phyloP scores from a whole-genome alignment of 129 eudicot species.

The Centella asiatica region DNA sequence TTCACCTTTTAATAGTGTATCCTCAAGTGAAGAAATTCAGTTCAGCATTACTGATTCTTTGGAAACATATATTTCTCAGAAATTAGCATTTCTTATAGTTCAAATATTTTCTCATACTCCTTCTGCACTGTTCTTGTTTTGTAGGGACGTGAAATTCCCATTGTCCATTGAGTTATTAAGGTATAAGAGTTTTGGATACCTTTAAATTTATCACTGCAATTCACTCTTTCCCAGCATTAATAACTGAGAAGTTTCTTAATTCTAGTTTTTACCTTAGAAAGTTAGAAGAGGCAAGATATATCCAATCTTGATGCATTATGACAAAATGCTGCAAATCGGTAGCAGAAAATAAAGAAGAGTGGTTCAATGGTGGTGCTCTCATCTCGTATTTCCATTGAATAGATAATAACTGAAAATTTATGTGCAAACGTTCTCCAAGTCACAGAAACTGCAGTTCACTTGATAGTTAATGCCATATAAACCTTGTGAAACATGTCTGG shows the following conservation, averaged over 20 bases:
- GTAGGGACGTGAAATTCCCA: constrained; percentile 88
- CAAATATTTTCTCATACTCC: background rate
- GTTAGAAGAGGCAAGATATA: too few species aligned
- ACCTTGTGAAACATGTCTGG: too few species aligned
- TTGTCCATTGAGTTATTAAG: constrained; percentile 89
- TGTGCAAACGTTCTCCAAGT: too few species aligned
- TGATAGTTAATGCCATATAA: too few species aligned
- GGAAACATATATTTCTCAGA: too few species aligned
- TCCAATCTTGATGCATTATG: background rate
- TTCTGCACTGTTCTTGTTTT: background rate
- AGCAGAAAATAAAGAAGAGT: background rate
- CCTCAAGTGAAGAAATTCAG: too few species aligned
- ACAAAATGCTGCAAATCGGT: background rate
- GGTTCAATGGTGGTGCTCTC: background rate
- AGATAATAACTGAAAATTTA: background rate
- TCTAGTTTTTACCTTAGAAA: too few species aligned
- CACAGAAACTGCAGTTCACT: too few species aligned
- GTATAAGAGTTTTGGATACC: constrained; percentile 24
- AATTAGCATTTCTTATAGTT: background rate
- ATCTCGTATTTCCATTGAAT: background rate
- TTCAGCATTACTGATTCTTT: too few species aligned
- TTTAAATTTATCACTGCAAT: background rate
- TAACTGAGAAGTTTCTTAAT: background rate
- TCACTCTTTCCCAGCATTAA: background rate
- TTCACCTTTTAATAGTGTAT: too few species aligned